A percentile compares a stretch with the other conserved stretches of the same genome.
Evolutionary conservation across 2,329 filamentous ascomycete species (phyloP).

Genomic region (Aaosphaeria pasadenensis): DNA sequence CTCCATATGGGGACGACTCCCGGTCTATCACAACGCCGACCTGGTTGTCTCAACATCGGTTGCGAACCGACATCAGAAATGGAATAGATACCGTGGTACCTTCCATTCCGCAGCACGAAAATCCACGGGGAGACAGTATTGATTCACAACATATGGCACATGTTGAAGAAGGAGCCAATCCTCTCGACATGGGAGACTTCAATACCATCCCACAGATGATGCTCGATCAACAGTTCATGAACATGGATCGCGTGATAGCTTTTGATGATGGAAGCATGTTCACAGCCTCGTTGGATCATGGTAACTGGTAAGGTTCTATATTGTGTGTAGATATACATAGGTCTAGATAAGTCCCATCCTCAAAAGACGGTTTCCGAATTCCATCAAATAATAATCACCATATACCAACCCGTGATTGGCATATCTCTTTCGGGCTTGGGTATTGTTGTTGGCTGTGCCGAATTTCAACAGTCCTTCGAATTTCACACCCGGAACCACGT

Average conservation of each 20-base stretch:
- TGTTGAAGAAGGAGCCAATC: neutral
- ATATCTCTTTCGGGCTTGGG: slow-evolving; percentile 41
- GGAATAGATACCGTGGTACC: neutral
- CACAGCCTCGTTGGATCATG: slow-evolving; percentile 7
- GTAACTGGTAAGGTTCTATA: neutral
- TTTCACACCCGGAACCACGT: slow-evolving; percentile 13
- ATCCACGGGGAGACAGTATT: neutral
- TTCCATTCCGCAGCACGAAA: too few species aligned
- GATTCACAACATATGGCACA: neutral
- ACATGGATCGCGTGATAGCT: slow-evolving; percentile 17
- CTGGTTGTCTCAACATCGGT: neutral
- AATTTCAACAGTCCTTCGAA: slow-evolving; percentile 41
- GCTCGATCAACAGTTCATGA: slow-evolving; percentile 14
- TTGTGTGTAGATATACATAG: neutral
- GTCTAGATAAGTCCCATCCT: slow-evolving; percentile 8
- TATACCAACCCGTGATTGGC: slow-evolving; percentile 45
- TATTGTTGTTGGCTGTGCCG: slow-evolving; percentile 44
- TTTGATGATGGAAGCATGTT: slow-evolving; percentile 23
- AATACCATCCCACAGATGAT: slow-evolving; percentile 11
- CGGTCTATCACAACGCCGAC: neutral
- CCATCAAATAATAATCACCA: slow-evolving; percentile 45
- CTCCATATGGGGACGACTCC: neutral
- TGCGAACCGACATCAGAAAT: neutral
- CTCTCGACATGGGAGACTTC: slow-evolving; percentile 5
- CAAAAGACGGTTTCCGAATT: slow-evolving; percentile 42